Evolutionary conservation across 208 protist genomes (phyloP), one percentile per base, ranked within the genome.

Genomic region (Leishmania tropica): DNA sequence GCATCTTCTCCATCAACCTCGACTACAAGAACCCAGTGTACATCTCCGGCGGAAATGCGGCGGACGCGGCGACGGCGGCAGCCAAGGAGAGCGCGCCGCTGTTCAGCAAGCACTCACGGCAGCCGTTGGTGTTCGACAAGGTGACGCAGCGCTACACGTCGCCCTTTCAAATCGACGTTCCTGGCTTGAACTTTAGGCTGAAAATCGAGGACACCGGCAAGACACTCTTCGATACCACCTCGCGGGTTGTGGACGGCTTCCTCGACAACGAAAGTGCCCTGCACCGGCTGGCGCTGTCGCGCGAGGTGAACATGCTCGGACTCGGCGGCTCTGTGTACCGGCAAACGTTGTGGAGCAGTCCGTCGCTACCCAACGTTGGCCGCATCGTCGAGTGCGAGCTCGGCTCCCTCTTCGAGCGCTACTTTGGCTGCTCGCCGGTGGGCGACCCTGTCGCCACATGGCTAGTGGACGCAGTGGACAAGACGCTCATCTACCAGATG

Each of bases 261-360:
- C 83, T 93, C 3, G 94, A 97, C 81, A 97, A 97, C 70, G 94
- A 97, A 75, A 96, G 92, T 45, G 94, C 94, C 1, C 81, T 97
- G 76, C 90, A 94, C 78, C 89, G 89, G 7, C 87, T 97, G 0
- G 82, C 89, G 1, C 88, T 97, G 2, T 85, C 89, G 17, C 92
- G 94, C 40, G 94, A 97, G 79, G 91, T 97, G 78, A 95, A 95
- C 85, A 95, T 97, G 92, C 88, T 89, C 19, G 94, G 94, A 2
- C 90, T 96, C 31, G 94, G 92, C 75, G 92, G 92, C 37, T 90
- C 84, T 40, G 94, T 97, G 28, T 97, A 96, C 81, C 89, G 94
- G 24, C 94, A 97, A 78, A 89, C 88, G 78, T 85, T 97, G 45
- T 97, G 92, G 92, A 90, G 87, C 65, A 90, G 87, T 35, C 92